phyloP scores from a whole-genome alignment of 495 filamentous ascomycete species.

The Sporormia fimetaria region DNA sequence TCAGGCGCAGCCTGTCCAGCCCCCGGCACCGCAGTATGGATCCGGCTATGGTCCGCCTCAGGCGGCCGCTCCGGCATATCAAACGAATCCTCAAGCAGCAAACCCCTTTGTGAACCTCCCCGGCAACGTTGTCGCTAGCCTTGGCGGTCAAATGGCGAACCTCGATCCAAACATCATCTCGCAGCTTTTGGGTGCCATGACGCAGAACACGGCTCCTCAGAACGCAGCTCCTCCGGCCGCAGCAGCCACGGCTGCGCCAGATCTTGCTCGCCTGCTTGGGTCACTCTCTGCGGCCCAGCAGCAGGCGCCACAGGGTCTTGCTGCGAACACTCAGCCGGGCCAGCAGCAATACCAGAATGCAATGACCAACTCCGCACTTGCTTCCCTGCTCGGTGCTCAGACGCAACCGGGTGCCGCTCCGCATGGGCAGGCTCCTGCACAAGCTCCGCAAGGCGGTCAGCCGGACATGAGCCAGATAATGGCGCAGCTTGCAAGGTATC shows the following conservation, averaged over 20 bases:
- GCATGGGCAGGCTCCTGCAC: conserved; percentile 20
- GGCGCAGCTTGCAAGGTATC: conserved; percentile 51
- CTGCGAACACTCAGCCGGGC: neutral
- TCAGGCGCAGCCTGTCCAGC: conserved; percentile 21
- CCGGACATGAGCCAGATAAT: conserved; percentile 49
- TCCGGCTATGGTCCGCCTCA: conserved; percentile 17
- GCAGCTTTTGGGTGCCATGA: conserved; percentile 54
- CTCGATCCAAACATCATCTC: conserved; percentile 64
- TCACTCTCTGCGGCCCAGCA: conserved; percentile 8
- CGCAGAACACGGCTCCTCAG: conserved; percentile 37
- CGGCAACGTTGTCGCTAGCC: conserved; percentile 32
- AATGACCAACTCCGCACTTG: conserved; percentile 11
- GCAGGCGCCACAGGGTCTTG: conserved; percentile 17
- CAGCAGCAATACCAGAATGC: conserved; percentile 3
- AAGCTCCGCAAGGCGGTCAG: conserved; percentile 33
- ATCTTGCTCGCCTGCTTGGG: conserved; percentile 50
- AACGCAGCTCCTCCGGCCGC: conserved; percentile 25
- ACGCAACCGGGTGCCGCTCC: conserved; percentile 4
- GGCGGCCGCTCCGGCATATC: conserved; percentile 29
- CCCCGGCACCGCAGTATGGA: conserved; percentile 16
- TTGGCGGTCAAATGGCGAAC: conserved; percentile 47
- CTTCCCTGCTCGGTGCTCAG: conserved; percentile 11
- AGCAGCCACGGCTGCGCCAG: conserved; percentile 31
- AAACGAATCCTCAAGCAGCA: conserved; percentile 37
- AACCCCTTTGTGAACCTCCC: conserved; percentile 32